phyloP scores from a whole-genome alignment of 345 rosid species.

The Gossypium herbaceum region DNA sequence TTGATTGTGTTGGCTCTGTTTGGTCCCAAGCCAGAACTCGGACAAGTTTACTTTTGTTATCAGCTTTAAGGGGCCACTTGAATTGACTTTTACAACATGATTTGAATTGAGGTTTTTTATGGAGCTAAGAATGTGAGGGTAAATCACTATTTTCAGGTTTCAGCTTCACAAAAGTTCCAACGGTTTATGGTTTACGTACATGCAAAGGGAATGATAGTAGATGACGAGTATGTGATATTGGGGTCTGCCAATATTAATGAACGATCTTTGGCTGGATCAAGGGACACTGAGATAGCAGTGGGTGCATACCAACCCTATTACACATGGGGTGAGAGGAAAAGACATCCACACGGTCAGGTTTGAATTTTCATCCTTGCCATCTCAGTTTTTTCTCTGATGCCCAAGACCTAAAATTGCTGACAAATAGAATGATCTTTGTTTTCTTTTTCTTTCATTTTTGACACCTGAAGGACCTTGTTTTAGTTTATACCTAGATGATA shows the following conservation, averaged over 20 bases:
- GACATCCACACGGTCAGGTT: constrained; percentile 69
- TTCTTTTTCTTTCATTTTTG: too few relatives aligned
- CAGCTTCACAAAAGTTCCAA: constrained; percentile 45
- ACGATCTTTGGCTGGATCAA: constrained; percentile 77
- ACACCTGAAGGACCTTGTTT: too few relatives aligned
- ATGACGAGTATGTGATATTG: constrained; percentile 68
- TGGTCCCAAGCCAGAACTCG: background rate
- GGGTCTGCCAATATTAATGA: constrained; percentile 90
- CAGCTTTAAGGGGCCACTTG: background rate
- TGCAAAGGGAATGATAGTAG: constrained; percentile 82
- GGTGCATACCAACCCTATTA: constrained; percentile 72
- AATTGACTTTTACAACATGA: background rate
- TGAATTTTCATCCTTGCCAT: background rate
- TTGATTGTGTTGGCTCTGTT: constrained; percentile 2
- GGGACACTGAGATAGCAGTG: constrained; percentile 90
- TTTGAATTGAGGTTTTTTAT: background rate
- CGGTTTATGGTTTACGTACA: constrained; percentile 87
- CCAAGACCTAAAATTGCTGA: too few relatives aligned
- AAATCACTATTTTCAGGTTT: constrained; percentile 40
- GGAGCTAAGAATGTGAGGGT: background rate
- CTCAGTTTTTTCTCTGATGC: background rate
- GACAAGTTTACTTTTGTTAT: background rate
- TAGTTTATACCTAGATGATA: background rate
- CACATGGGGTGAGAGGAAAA: constrained; percentile 46
- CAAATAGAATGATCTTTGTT: too few relatives aligned